Conservation (phyloP, 129 eudicot genomes). For the Centaurea solstitialis region DNA sequence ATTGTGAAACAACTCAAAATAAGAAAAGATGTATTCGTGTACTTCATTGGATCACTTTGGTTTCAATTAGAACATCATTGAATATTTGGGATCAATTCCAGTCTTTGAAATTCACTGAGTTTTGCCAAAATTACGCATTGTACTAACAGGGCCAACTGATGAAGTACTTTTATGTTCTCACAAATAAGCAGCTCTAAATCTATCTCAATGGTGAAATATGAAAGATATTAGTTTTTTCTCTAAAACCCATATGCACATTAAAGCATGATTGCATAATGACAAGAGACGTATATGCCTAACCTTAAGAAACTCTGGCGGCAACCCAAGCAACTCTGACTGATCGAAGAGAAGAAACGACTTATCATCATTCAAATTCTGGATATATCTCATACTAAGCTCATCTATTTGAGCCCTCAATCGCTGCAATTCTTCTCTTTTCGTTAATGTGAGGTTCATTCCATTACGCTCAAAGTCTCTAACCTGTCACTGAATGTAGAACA, state of each 20-base stretch:
- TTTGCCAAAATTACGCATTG: not conserved
- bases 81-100: not conserved
- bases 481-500: slow-evolving; percentile 83
- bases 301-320: slow-evolving; percentile 75
- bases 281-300: slow-evolving; percentile 29
- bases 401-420: slow-evolving; percentile 71
- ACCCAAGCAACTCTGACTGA: slow-evolving; percentile 75
- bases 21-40: not conserved
- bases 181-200: not conserved
- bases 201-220: not conserved
- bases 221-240: not conserved
- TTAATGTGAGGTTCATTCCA: slow-evolving; percentile 74
- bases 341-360: slow-evolving; percentile 54
- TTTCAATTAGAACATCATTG: not conserved
- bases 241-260: slow-evolving; percentile 14
- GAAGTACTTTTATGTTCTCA: not conserved
- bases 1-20: not conserved
- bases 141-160: not conserved
- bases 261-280: not conserved
- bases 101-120: not conserved
- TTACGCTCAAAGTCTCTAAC: slow-evolving; percentile 88
- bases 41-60: not conserved
- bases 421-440: slow-evolving; percentile 82
- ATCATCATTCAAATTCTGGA: slow-evolving; percentile 70
- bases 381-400: slow-evolving; percentile 70